Evolutionary conservation across 1,284 basidiomycete genomes (phyloP).

Genomic region (Cystobasidium sp.): DNA sequence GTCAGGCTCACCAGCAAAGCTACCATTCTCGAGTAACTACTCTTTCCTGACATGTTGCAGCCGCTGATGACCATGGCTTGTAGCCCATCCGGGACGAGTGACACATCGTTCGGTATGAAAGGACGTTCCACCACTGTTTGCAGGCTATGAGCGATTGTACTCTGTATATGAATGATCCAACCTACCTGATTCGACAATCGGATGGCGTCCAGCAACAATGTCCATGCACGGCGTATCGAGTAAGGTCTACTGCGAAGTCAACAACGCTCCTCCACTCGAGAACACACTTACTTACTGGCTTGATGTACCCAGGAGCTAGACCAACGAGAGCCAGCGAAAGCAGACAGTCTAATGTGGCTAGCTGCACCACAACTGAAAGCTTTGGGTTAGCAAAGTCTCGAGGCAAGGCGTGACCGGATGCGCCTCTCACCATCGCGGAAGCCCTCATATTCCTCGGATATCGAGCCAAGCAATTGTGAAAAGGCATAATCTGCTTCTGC

Average conservation of each 20-base stretch:
- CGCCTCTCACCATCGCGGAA: slow-evolving; percentile 30
- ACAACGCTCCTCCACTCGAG: neutral
- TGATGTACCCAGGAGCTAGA: slow-evolving; percentile 67
- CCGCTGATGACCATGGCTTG: slow-evolving; percentile 51
- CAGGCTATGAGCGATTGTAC: neutral
- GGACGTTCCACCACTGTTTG: slow-evolving; percentile 58
- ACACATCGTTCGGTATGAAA: slow-evolving; percentile 94
- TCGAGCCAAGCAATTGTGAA: slow-evolving; percentile 67
- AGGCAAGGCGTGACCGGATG: neutral
- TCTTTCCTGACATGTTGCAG: slow-evolving; percentile 62
- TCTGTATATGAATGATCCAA: slow-evolving; percentile 66
- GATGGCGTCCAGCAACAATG: slow-evolving; percentile 65
- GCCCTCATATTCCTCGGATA: slow-evolving; percentile 37
- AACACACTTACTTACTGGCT: slow-evolving; percentile 61
- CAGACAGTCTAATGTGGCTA: slow-evolving; percentile 37
- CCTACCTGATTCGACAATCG: slow-evolving; percentile 83
- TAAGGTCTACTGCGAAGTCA: slow-evolving; percentile 6
- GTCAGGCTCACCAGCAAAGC: slow-evolving; percentile 72
- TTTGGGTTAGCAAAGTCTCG: neutral
- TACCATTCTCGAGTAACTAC: slow-evolving; percentile 46
- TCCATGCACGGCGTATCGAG: slow-evolving; percentile 46
- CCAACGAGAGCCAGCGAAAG: slow-evolving; percentile 43
- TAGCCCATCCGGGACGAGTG: slow-evolving; percentile 79
- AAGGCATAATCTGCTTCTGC: slow-evolving; percentile 75
- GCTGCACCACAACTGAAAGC: slow-evolving; percentile 11